Percentiles rank a stretch among this genome's conserved stretches.
phyloP scores from a whole-genome alignment of 1,139 yeast genomes.

The Debaryomyces sp. region DNA sequence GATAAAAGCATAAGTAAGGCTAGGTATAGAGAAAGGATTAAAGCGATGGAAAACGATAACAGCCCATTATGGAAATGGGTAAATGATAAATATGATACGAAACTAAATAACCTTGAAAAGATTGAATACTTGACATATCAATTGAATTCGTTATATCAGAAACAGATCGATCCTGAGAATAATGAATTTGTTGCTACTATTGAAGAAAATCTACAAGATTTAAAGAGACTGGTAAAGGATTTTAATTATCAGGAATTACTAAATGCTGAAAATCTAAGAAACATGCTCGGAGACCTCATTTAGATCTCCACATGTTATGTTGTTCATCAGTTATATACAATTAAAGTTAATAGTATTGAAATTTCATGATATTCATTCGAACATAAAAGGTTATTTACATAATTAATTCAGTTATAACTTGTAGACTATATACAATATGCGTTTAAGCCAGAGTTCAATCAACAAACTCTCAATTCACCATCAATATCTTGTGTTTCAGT shows the following conservation, averaged over 20 bases:
- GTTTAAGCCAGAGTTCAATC: neutral
- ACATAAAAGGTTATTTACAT: conserved; percentile 10
- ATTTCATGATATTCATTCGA: conserved; percentile 4
- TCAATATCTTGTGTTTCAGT: conserved; percentile 34
- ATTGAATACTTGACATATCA: conserved; percentile 28
- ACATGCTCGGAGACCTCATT: conserved; percentile 14
- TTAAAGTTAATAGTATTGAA: neutral
- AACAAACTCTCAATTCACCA: conserved; percentile 35
- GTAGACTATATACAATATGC: conserved; percentile 9
- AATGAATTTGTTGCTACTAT: conserved; percentile 9
- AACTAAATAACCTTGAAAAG: conserved; percentile 23
- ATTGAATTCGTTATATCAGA: conserved; percentile 16
- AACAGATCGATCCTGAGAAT: conserved; percentile 6
- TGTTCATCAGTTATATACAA: neutral
- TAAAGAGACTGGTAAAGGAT: conserved; percentile 19
- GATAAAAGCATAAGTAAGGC: conserved; percentile 4
- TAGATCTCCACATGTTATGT: neutral
- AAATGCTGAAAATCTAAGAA: conserved; percentile 17
- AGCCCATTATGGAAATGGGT: conserved; percentile 31
- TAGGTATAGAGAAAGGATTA: conserved; percentile 5
- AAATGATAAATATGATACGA: conserved; percentile 19
- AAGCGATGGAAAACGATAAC: conserved; percentile 10
- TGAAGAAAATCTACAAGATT: conserved; percentile 15
- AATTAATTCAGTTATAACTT: neutral
- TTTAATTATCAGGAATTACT: conserved; percentile 17